phyloP scores from a whole-genome alignment of 2,329 filamentous ascomycete genomes.

The Moelleriella libera region DNA sequence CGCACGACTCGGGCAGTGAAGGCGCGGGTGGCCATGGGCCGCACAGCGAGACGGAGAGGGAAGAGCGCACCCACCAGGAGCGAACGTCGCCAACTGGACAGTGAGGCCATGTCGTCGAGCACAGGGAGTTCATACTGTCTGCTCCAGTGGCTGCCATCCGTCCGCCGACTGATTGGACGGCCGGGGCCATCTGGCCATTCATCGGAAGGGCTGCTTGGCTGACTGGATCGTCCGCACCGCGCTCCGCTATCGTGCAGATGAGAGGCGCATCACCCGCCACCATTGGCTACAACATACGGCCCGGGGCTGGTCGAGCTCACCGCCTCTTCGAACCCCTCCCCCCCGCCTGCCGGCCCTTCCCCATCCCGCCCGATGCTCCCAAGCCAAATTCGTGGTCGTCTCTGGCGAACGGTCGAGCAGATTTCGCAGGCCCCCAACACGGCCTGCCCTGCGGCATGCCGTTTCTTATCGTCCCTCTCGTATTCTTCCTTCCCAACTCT shows the following conservation, averaged over 20 bases:
- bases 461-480: conserved; percentile 1
- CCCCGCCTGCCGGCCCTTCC: conserved; percentile 3
- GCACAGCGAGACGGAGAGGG: too few species aligned
- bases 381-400: neutral
- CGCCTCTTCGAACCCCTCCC: conserved; percentile 20
- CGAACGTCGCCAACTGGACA: too few species aligned
- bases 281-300: conserved; percentile 20
- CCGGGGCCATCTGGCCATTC: neutral
- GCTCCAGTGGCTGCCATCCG: neutral
- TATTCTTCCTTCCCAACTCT: neutral
- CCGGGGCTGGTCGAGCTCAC: conserved; percentile 21
- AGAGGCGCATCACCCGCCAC: conserved; percentile 14
- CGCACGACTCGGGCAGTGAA: too few species aligned
- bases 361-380: conserved; percentile 5
- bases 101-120: too few species aligned
- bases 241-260: conserved; percentile 14
- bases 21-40: too few species aligned
- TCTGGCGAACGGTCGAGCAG: conserved; percentile 1
- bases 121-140: neutral
- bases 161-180: neutral
- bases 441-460: conserved; percentile 2
- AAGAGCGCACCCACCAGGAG: too few species aligned
- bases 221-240: conserved; percentile 10
- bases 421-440: conserved; percentile 3
- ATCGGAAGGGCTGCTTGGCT: neutral